Evolutionary conservation across 306 rosid species (phyloP).

Genomic region (Trichosanthes truncata): DNA sequence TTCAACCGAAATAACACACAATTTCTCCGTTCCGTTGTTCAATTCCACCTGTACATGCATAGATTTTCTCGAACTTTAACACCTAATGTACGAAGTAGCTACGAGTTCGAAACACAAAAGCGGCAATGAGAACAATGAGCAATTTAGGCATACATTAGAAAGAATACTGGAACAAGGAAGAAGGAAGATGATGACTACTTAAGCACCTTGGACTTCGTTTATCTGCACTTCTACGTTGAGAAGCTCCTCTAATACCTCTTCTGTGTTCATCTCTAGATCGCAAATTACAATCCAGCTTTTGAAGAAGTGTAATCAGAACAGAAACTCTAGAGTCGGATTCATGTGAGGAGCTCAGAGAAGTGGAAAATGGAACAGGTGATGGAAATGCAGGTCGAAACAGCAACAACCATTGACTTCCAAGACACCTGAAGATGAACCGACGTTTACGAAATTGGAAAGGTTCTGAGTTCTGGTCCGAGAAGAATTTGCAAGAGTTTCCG

Average conservation of each 20-base stretch:
- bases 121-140: background rate
- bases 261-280: slow-evolving; percentile 36
- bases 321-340: background rate
- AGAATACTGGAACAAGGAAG: background rate
- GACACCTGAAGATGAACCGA: background rate
- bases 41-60: background rate
- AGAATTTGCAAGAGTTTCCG: background rate
- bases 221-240: slow-evolving; percentile 53
- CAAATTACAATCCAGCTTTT: background rate
- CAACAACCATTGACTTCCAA: background rate
- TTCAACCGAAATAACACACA: background rate
- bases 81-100: background rate
- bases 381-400: background rate
- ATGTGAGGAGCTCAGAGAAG: background rate
- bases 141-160: background rate
- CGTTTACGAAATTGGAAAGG: background rate
- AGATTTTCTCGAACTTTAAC: background rate
- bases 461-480: background rate
- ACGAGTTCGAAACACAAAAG: background rate
- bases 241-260: slow-evolving; percentile 56
- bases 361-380: background rate
- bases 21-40: background rate
- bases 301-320: background rate
- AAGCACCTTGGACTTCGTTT: slow-evolving; percentile 68
- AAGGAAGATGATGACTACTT: background rate